Base-by-base conservation (phyloP, 805 yeast species). In the Kodamaea neixiangensis region DNA sequence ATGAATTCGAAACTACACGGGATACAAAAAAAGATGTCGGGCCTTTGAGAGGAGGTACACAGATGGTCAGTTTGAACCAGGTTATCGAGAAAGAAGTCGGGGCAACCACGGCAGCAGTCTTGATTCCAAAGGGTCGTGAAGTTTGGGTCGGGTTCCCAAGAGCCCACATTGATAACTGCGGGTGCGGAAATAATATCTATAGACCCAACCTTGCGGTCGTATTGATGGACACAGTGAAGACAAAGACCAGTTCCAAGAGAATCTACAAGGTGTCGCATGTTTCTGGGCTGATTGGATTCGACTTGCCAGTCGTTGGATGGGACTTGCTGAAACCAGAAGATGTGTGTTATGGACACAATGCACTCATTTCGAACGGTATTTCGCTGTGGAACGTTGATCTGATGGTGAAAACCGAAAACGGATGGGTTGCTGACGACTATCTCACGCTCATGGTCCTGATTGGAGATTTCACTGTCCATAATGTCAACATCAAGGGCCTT, bases 291-390 rank as follows among this genome's bases (percentile, higher is more conserved):
- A 57, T 62, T 5, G 65, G 66, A 13, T 63, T 68, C 41, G 66
- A 63, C 44, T 54, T 69, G 21, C 69, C 69, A 1, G 62, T 69
- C 5, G 44, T 62, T 41, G 65, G 66, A 1, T 66, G 69, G 72
- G 58, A 64, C 22, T 47, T 55, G 18, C 38, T 13, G 19, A 47
- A 55, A 11, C 68, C 69, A 2, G 51, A 54, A 10, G 56, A 61
- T 3, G 49, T 66, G 7, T 73, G 75, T 55, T 57, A 53, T 37
- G 52, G 54, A 4, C 73, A 71, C 6, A 75, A 71, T 47, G 77
- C 74, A 1, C 63, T 78, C 19, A 72, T 76, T 15, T 79, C 81
- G 0, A 77, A 76, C 54, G 76, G 78, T 7, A 71, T 78, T 17
- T 64, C 78, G 3, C 66, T 63, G 44, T 78, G 81, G 82, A 48